These are phyloP conservation scores for Rosa chinensis DNA, from an alignment of 306 rosid species.

Conservation along the genomic window DNA sequence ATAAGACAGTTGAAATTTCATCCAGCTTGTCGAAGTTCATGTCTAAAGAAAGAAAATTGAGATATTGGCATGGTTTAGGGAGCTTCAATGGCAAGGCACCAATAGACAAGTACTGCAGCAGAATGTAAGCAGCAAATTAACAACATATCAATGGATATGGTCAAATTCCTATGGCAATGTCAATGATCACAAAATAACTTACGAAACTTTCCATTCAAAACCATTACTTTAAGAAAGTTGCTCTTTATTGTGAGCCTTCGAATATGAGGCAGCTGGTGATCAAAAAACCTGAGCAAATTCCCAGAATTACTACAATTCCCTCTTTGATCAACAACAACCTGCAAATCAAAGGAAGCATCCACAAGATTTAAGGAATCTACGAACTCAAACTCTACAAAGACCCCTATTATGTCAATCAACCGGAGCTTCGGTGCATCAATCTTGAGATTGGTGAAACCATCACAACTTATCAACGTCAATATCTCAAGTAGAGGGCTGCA, in stretches of 20 bases:
- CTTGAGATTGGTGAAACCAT: conserved; percentile 47
- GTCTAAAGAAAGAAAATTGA: conserved; percentile 38
- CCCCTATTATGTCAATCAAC: background rate
- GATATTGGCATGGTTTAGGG: too few relatives aligned
- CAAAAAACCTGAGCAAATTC: conserved; percentile 44
- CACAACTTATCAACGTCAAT: conserved; percentile 40
- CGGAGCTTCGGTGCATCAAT: conserved; percentile 47
- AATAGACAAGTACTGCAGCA: too few relatives aligned
- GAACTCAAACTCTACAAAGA: conserved; percentile 30
- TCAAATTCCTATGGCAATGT: background rate
- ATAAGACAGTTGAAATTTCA: conserved; percentile 36
- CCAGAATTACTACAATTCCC: conserved; percentile 21
- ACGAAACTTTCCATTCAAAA: background rate
- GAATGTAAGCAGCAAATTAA: conserved; percentile 26
- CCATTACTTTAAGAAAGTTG: conserved; percentile 46
- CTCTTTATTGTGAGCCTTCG: conserved; percentile 44
- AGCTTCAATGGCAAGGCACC: too few relatives aligned
- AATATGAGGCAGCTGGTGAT: conserved; percentile 27
- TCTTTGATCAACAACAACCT: conserved; percentile 30
- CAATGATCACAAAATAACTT: conserved; percentile 11
- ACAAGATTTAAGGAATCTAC: conserved; percentile 41
- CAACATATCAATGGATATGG: background rate
- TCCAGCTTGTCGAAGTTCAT: conserved; percentile 43
- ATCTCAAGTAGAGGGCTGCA: conserved; percentile 51
- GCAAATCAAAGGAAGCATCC: conserved; percentile 17